Percentiles rank a stretch among this genome's conserved stretches.
Conservation (phyloP, 228 moss, liverwort and hornwort species). For the Sphagnum fallax region DNA sequence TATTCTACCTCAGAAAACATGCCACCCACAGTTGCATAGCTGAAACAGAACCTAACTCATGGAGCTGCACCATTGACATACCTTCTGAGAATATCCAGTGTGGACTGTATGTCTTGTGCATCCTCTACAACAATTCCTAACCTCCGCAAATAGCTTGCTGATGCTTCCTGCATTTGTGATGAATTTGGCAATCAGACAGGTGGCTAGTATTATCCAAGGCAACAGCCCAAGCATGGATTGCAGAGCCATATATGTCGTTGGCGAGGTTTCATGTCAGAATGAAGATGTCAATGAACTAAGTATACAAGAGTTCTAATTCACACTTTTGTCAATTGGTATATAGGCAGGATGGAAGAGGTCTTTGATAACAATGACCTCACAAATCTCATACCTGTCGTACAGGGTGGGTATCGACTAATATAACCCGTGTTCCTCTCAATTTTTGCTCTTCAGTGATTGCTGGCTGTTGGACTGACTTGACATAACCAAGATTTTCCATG, state of each 20-base stretch:
- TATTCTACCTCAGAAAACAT: too few species aligned
- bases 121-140: conserved; percentile 52
- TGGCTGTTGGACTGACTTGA: conserved; percentile 2
- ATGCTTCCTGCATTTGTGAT: conserved; percentile 42
- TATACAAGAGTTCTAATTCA: background rate
- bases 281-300: background rate
- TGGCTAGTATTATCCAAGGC: too few species aligned
- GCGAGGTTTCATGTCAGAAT: background rate
- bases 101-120: conserved; percentile 34
- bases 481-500: too few species aligned
- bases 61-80: background rate
- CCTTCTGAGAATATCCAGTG: conserved; percentile 44
- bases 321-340: background rate
- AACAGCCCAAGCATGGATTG: background rate
- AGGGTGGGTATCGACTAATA: conserved; percentile 50
- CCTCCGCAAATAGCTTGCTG: conserved; percentile 60
- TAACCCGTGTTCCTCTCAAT: conserved; percentile 49
- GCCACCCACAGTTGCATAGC: background rate
- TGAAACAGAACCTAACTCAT: background rate
- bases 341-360: background rate
- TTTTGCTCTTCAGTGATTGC: conserved; percentile 31
- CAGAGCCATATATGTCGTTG: background rate
- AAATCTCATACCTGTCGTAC: conserved; percentile 56
- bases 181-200: background rate
- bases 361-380: background rate